A percentile compares a stretch with the other conserved stretches of the same genome.
phyloP scores from a whole-genome alignment of 805 yeast species.

The Yarrowia sp. region DNA sequence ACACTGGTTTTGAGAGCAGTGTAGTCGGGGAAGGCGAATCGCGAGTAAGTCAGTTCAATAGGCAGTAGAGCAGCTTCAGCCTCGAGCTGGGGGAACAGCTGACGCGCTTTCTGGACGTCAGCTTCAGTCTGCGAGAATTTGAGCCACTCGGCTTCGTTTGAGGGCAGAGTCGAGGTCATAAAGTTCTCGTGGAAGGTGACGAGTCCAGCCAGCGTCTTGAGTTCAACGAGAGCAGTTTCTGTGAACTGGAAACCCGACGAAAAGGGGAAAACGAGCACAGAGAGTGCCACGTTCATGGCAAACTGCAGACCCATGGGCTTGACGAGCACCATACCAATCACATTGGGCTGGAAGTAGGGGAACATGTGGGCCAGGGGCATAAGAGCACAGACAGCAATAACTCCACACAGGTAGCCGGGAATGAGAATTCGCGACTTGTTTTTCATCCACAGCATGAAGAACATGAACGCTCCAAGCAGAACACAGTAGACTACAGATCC shows the following conservation, averaged over 20 bases:
- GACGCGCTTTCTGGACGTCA: background rate
- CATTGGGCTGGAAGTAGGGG: background rate
- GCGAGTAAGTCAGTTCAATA: slow-evolving; percentile 17
- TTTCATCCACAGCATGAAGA: slow-evolving; percentile 21
- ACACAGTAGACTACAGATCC: slow-evolving; percentile 5
- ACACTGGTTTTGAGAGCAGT: background rate
- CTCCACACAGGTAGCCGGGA: slow-evolving; percentile 24
- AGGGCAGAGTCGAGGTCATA: slow-evolving; percentile 8
- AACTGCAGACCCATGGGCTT: slow-evolving; percentile 18
- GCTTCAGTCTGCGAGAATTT: background rate
- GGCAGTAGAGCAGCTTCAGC: slow-evolving; percentile 30
- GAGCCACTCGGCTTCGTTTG: slow-evolving; percentile 5
- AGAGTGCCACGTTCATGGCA: background rate
- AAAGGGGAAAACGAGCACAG: background rate
- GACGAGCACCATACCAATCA: background rate
- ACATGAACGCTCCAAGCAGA: slow-evolving; percentile 6
- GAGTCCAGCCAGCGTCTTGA: background rate
- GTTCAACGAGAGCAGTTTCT: background rate
- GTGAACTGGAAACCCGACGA: slow-evolving; percentile 15
- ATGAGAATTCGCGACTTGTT: slow-evolving; percentile 17
- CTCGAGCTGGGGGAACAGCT: slow-evolving; percentile 29
- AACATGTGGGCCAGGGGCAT: slow-evolving; percentile 12
- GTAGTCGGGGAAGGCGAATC: slow-evolving; percentile 7
- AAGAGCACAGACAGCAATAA: background rate
- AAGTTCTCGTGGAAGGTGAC: slow-evolving; percentile 1